A percentile compares a stretch with the other conserved stretches of the same genome.
Conservation (phyloP, 257 asterid genomes). For the Solanum chmielewskii region DNA sequence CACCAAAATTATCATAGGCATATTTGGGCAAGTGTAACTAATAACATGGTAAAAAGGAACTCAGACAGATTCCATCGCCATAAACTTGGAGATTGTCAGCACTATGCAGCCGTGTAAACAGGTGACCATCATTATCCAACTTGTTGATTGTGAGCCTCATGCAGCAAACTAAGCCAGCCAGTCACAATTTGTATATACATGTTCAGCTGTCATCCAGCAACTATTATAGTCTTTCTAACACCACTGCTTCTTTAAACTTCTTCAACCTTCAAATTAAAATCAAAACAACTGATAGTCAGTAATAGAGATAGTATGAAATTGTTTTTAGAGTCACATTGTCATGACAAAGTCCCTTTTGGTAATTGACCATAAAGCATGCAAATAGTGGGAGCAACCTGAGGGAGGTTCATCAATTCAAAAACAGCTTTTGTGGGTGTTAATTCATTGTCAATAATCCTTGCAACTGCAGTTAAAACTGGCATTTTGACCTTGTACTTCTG, state of each 20-base stretch:
- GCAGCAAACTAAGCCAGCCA: not conserved
- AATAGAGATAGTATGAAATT: not conserved
- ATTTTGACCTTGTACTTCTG: constrained; percentile 80
- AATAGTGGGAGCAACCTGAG: constrained; percentile 48
- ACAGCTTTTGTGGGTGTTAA: constrained; percentile 84
- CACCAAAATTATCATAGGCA: not conserved
- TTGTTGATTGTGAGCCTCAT: not conserved
- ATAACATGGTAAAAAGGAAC: not conserved
- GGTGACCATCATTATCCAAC: not conserved
- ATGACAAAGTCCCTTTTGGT: not conserved
- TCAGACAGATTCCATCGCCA: not conserved
- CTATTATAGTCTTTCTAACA: not conserved
- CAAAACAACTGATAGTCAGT: not conserved
- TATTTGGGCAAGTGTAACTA: not conserved
- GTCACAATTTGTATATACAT: not conserved
- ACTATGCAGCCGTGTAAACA: not conserved
- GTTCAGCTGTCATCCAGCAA: not conserved
- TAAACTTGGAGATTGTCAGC: not conserved
- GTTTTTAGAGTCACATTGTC: not conserved
- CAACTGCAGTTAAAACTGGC: constrained; percentile 94
- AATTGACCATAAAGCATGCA: not conserved
- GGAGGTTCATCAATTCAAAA: constrained; percentile 81
- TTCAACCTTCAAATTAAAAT: constrained; percentile 4
- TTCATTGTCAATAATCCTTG: constrained; percentile 76
- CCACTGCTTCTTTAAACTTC: not conserved